Conservation (phyloP, 371 early-diverging fungal species). For the Mortierella sp. region DNA sequence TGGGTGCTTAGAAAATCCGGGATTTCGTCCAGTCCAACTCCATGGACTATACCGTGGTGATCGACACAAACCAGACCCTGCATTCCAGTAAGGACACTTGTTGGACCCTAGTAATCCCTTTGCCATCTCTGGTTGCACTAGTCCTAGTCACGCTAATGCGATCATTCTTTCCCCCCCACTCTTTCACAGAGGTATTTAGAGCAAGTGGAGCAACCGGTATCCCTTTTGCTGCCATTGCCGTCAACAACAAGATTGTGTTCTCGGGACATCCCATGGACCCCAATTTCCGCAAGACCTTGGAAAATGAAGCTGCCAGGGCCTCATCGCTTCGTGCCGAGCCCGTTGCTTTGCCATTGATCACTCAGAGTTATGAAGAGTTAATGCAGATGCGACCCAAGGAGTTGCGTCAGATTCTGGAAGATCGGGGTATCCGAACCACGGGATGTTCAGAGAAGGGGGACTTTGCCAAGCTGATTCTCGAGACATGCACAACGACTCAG, state of each 20-base stretch:
- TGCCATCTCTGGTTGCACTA: not conserved
- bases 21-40: slow-evolving; percentile 29
- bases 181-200: slow-evolving; percentile 33
- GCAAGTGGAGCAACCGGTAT: slow-evolving; percentile 48
- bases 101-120: no score
- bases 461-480: slow-evolving; percentile 44
- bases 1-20: slow-evolving; percentile 54
- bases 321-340: slow-evolving; percentile 38
- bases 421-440: slow-evolving; percentile 32
- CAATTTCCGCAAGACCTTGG: slow-evolving; percentile 23
- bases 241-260: slow-evolving; percentile 50
- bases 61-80: slow-evolving; percentile 37
- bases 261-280: slow-evolving; percentile 54
- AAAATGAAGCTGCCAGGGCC: slow-evolving; percentile 30
- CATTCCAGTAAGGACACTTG: slow-evolving; percentile 41
- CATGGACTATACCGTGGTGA: slow-evolving; percentile 47
- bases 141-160: not conserved
- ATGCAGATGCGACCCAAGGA: slow-evolving; percentile 52
- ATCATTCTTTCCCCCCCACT: not conserved
- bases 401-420: slow-evolving; percentile 44
- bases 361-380: slow-evolving; percentile 38
- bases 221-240: slow-evolving; percentile 42
- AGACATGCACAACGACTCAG: slow-evolving; percentile 40
- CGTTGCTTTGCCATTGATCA: slow-evolving; percentile 41
- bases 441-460: slow-evolving; percentile 45